phyloP scores from a whole-genome alignment of 2,329 filamentous ascomycete genomes.

The Aspergillus brunneoviolaceus region DNA sequence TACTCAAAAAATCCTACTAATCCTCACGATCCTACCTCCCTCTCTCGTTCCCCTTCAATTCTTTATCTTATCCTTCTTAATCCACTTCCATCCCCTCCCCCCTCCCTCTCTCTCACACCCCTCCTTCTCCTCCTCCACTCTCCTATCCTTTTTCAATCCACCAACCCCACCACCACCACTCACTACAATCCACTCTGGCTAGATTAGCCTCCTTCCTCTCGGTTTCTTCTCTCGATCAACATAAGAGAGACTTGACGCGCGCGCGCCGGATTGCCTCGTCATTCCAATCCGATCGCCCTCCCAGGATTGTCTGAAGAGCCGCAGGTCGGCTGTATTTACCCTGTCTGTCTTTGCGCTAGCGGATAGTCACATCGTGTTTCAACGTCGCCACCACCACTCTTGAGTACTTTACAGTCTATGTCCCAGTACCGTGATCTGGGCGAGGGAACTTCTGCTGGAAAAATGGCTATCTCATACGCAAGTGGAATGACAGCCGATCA shows the following conservation, averaged over 20 bases:
- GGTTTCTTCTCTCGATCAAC: not conserved
- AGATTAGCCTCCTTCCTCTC: not conserved
- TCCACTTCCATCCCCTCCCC: not conserved
- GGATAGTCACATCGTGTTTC: not conserved
- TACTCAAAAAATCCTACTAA: constrained; percentile 8
- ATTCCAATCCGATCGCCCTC: not conserved
- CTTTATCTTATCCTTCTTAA: constrained; percentile 4
- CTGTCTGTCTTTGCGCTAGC: constrained; percentile 1
- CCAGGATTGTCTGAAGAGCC: constrained; percentile 11
- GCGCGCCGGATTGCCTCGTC: not conserved
- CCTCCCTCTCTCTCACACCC: not conserved
- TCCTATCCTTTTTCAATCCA: constrained; percentile 2
- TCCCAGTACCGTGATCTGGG: constrained; percentile 34
- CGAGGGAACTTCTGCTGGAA: constrained; percentile 29
- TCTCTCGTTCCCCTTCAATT: not conserved
- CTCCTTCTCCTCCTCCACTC: not conserved
- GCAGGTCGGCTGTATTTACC: constrained; percentile 21
- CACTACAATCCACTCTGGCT: not conserved
- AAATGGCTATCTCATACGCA: constrained; percentile 42
- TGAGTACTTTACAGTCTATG: constrained; percentile 30
- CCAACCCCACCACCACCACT: not conserved
- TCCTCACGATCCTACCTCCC: constrained; percentile 4
- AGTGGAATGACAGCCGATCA: constrained; percentile 33
- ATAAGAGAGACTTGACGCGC: not conserved
- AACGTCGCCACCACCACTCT: constrained; percentile 5